Evolutionary conservation across 2,329 filamentous ascomycete genomes (phyloP).

Genomic region (Penicillium glabrum): DNA sequence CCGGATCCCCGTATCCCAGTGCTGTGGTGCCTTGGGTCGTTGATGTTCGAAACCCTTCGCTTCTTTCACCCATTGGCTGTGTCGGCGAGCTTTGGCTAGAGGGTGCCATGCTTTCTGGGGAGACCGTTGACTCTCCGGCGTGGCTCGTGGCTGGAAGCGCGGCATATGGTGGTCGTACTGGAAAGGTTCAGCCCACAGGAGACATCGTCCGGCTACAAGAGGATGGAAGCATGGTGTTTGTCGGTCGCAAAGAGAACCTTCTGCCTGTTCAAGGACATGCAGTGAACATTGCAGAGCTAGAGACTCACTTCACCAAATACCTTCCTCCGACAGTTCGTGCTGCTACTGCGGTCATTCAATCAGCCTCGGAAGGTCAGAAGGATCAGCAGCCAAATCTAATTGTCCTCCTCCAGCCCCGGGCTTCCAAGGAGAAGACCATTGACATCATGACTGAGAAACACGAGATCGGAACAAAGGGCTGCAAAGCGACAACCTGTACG

Average conservation of each 20-base stretch:
- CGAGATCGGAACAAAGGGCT: constrained; percentile 19
- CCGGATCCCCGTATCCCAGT: constrained; percentile 35
- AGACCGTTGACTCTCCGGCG: constrained; percentile 21
- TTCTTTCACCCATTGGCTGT: constrained; percentile 45
- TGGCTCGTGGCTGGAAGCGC: constrained; percentile 37
- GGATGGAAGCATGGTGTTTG: constrained; percentile 29
- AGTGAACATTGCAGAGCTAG: constrained; percentile 42
- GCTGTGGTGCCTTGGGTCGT: constrained; percentile 31
- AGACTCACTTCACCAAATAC: constrained; percentile 37
- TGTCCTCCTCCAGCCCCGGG: constrained; percentile 36
- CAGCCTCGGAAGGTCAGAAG: constrained; percentile 10
- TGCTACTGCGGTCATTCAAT: constrained; percentile 27
- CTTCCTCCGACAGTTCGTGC: constrained; percentile 33
- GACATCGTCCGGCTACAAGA: constrained; percentile 32
- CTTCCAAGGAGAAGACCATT: constrained; percentile 24
- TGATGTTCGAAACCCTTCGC: constrained; percentile 30
- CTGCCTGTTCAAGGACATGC: constrained; percentile 39
- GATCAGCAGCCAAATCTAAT: constrained; percentile 19
- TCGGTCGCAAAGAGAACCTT: constrained; percentile 36
- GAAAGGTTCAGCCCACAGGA: constrained; percentile 31
- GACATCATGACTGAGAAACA: constrained; percentile 27
- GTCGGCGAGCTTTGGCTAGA: constrained; percentile 44
- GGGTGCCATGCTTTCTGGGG: constrained; percentile 30
- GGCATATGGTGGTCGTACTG: constrained; percentile 27
- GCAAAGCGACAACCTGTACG: constrained; percentile 16